phyloP scores from a whole-genome alignment of 1,284 basidiomycete species.

The Ceratobasidium sp. region DNA sequence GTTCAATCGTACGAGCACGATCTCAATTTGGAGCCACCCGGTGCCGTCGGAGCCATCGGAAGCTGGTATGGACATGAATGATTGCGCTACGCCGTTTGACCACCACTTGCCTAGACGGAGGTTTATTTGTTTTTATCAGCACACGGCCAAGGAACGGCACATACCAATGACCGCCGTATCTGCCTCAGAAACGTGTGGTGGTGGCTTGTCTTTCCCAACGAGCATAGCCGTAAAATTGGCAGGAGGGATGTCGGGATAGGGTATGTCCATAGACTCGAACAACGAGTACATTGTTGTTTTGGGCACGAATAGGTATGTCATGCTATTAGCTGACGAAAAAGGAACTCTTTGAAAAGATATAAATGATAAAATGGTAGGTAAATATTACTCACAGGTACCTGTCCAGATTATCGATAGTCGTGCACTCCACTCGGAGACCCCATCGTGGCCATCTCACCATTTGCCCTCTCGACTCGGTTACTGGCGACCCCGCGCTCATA shows the following conservation, averaged over 20 bases:
- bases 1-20: slow-evolving; percentile 41
- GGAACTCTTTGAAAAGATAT: slow-evolving; percentile 8
- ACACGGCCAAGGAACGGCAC: not conserved
- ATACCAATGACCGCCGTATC: slow-evolving; percentile 29
- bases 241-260: slow-evolving; percentile 4
- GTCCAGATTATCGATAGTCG: slow-evolving; percentile 1
- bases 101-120: slow-evolving; percentile 33
- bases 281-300: slow-evolving; percentile 35
- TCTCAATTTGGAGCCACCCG: slow-evolving; percentile 42
- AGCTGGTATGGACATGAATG: slow-evolving; percentile 26
- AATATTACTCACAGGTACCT: slow-evolving; percentile 31
- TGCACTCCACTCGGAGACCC: slow-evolving; percentile 37
- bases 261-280: slow-evolving; percentile 38
- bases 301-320: slow-evolving; percentile 41
- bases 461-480: slow-evolving; percentile 5
- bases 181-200: slow-evolving; percentile 23
- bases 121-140: not conserved
- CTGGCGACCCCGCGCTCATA: not conserved
- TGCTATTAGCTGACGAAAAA: slow-evolving; percentile 25
- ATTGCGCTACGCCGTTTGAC: slow-evolving; percentile 42
- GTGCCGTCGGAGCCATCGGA: slow-evolving; percentile 20
- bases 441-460: slow-evolving; percentile 36
- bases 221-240: slow-evolving; percentile 31
- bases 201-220: slow-evolving; percentile 11
- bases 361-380: not conserved